Base-by-base conservation (phyloP, 495 filamentous ascomycete species). In the Bryoglossum gracile region DNA sequence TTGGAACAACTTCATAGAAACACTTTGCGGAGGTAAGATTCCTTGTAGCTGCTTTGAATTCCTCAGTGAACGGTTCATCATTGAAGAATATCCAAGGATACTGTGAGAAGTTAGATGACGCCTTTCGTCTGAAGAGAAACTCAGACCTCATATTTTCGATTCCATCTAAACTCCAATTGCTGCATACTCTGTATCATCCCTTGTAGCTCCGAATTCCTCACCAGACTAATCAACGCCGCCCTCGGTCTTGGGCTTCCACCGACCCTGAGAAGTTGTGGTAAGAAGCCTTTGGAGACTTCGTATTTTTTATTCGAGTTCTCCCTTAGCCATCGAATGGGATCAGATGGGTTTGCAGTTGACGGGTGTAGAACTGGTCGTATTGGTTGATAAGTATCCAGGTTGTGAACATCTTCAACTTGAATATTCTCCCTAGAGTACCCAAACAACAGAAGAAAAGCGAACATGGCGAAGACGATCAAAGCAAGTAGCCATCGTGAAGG, bases 51-150 rank as follows among this genome's bases (percentile, higher is more conserved):
- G 70, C 68, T 70, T 94, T 96, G 71, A 98, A 96, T 61, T 96
- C 89, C 34, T 86, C 82, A n/a, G 84, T 78, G 64, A 97, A 97
- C 13, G 84, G 86, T 26, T 83, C 82, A 62, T 97, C 89, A 68
- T 98, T 98, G 72, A 98, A 89, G 67, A 98, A 96, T 45, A 87
- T 94, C 84, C 91, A 98, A 14, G 92, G 92, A 65, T 96, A 96
- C 69, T 98, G 94, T 73, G 94, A 95, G 14, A 26, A 16, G n/a
- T n/a, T 34, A 8, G 24, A 2, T 23, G 22, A 17, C 4, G 22
- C 4, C 8, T 22, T 10, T 24, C 8, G 21, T 13, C 23, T 42
- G 13, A 14, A 14, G 5, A 6, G 17, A 3, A 28, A 26, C 5
- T 35, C 16, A 11, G 24, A 51, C 53, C 37, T 55, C 32, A 37